Base-by-base conservation (phyloP, 805 yeast genomes). In the Sugiyamaella boreocaroliniensis region DNA sequence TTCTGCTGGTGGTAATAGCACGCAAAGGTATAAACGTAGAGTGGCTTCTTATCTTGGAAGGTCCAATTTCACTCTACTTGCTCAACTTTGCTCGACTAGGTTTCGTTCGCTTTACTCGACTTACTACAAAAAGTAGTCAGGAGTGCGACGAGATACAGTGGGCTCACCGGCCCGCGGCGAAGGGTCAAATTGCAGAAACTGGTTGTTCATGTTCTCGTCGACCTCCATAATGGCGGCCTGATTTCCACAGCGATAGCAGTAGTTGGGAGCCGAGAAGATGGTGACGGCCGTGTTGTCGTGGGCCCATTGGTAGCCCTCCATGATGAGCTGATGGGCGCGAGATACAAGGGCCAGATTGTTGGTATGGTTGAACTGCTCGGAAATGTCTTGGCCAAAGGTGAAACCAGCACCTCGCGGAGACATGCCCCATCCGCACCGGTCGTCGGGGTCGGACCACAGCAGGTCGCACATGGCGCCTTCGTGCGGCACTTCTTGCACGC, bases 401-500 rank as follows among this genome's bases (percentile, higher is more conserved):
- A 86, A 90, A 70, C 97, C 97, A 57, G 97, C 97, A 76, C 97
- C 97, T 80, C 97, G 82, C 70, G 97, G 96, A 66, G 93, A 85
- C 60, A 90, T 87, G 58, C 96, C 96, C 97, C 97, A 90, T 63
- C 96, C 97, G 62, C 92, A 93, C 67, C 95, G 76, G 66, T 89
- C 96, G 68, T 90, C 97, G 29, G 97, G 97, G 70, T 90, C 97
- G 2, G 96, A 87, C 97, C 97, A 90, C 60, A 90, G 75, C 63
- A 90, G 76, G 69, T 90, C 97, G 73, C 97, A 90, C 96, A 90
- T 89, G 57, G 96, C 95, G 44, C 97, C 97, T 69, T 90, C 97
- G 66, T 89, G 97, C 42, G 97, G 97, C 47, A 90, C 96, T 73
- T 89, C 97, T 72, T 89, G 97, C 66, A 86, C 80, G 76, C 97